Base-by-base conservation (phyloP, 83 land plant genomes). In the Thuja plicata region DNA sequence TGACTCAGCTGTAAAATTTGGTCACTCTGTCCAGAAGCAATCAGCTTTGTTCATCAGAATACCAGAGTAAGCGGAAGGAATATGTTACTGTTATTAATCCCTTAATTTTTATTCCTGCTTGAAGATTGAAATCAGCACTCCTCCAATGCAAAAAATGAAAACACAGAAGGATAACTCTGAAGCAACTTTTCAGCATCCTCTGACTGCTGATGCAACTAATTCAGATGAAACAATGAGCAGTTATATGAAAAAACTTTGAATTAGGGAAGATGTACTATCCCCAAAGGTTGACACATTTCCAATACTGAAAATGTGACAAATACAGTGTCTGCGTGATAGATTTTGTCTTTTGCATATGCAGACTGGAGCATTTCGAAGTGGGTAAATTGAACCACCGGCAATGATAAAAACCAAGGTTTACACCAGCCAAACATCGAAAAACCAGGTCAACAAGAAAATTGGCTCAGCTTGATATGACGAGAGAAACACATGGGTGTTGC, bases 381-480 rank as follows among this genome's bases (percentile, higher is more conserved):
- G 46, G 21, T 7, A 17, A 37, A 79, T 79, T 13, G 24, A 79
- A 16, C 82, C 82, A 79, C 38, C 46, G 46, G 19, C 46, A 35
- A 79, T 40, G 8, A 40, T 37, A 38, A 19, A 38, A 79, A 79
- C 46, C 45, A 37, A 19, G 82, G 27, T 79, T 79, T 40, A 40
- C 41, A 79, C 40, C 82, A 40, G 82, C 21, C 8, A 79, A 79
- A 79, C 46, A 5, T 35, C 41, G 3, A 40, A 37, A 38, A 37
- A 79, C 46, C 43, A 38, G 82, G 87, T 57, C 76, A 38, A 86
- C 41, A 30, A 86, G 87, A 86, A 86, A 66, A 86, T 66, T 86
- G 87, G 34, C 87, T 66, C n/a, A 16, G 76, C 30, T 84, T 84
- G 30, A 84, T 52, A 84, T 52, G 62, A 88, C 21, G 40, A 84